Percentiles rank a stretch among this genome's conserved stretches.
Evolutionary conservation across 2,329 filamentous ascomycete species (phyloP).

Genomic region (Diaporthe capsici): DNA sequence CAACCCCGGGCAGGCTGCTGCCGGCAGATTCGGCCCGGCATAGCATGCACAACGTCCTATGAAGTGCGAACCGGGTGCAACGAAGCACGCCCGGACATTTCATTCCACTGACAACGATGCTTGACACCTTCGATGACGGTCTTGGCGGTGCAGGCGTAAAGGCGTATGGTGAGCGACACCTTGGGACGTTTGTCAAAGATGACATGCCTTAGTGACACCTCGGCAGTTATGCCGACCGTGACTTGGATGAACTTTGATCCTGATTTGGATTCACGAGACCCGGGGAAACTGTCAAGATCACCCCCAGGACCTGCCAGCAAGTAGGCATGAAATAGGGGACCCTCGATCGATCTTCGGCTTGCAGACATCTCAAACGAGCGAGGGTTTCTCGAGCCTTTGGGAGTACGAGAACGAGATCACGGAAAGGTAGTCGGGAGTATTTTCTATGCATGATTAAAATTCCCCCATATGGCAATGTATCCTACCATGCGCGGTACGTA

Average conservation of each 20-base stretch:
- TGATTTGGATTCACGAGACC: background rate
- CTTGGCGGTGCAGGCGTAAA: background rate
- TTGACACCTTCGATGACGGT: background rate
- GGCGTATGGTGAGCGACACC: background rate
- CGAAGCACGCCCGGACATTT: background rate
- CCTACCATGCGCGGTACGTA: background rate
- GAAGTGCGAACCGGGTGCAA: conserved; percentile 6
- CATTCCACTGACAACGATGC: background rate
- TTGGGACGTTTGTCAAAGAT: conserved; percentile 3
- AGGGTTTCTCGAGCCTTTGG: background rate
- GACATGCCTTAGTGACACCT: background rate
- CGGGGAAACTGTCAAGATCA: background rate
- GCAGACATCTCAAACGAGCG: conserved; percentile 8
- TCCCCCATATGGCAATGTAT: background rate
- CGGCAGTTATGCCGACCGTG: conserved; percentile 23
- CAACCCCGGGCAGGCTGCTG: background rate
- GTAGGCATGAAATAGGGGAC: background rate
- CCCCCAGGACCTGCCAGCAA: background rate
- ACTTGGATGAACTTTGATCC: conserved; percentile 14
- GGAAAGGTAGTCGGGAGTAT: background rate
- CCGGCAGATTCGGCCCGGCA: conserved; percentile 18
- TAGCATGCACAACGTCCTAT: background rate
- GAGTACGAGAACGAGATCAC: background rate
- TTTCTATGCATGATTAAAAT: background rate
- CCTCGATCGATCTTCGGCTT: conserved; percentile 10